Conservation (phyloP, 2,329 filamentous ascomycete species). For the Pseudogymnoascus sp. region DNA sequence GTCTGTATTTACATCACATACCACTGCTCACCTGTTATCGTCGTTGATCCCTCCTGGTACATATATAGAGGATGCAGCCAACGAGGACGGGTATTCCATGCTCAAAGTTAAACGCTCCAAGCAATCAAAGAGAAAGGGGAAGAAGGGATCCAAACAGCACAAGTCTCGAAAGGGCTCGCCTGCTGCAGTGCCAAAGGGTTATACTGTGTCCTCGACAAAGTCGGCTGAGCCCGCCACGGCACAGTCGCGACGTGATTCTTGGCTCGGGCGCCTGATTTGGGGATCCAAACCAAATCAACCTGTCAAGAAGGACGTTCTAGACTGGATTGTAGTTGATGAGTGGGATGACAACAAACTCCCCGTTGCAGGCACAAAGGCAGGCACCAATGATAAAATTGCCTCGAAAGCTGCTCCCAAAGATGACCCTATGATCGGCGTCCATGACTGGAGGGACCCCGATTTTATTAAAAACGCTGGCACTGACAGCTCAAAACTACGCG, state of each 20-base stretch:
- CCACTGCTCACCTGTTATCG: conserved; percentile 85
- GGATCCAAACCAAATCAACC: background rate
- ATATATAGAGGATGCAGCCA: conserved; percentile 51
- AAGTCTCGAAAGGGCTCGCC: conserved; percentile 5
- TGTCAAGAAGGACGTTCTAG: conserved; percentile 33
- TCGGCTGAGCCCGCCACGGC: background rate
- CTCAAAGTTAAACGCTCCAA: conserved; percentile 43
- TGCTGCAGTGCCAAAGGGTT: conserved; percentile 11
- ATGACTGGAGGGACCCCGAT: conserved; percentile 80
- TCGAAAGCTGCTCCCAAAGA: conserved; percentile 37
- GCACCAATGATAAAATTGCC: conserved; percentile 18
- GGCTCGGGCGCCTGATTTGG: background rate
- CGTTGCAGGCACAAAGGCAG: background rate
- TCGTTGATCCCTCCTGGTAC: conserved; percentile 70
- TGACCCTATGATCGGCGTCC: conserved; percentile 72
- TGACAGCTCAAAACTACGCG: conserved; percentile 25
- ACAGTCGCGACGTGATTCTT: background rate
- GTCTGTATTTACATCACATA: conserved; percentile 88
- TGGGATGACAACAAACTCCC: conserved; percentile 42
- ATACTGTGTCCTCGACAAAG: background rate
- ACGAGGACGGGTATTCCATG: conserved; percentile 51
- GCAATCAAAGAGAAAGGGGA: conserved; percentile 21
- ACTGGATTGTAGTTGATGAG: conserved; percentile 64
- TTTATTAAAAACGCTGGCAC: conserved; percentile 39
- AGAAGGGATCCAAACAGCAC: conserved; percentile 25